These are phyloP conservation scores for Helicostylum pulchrum DNA, from an alignment of 192 early-diverging fungal genomes.

Conservation along the genomic window DNA sequence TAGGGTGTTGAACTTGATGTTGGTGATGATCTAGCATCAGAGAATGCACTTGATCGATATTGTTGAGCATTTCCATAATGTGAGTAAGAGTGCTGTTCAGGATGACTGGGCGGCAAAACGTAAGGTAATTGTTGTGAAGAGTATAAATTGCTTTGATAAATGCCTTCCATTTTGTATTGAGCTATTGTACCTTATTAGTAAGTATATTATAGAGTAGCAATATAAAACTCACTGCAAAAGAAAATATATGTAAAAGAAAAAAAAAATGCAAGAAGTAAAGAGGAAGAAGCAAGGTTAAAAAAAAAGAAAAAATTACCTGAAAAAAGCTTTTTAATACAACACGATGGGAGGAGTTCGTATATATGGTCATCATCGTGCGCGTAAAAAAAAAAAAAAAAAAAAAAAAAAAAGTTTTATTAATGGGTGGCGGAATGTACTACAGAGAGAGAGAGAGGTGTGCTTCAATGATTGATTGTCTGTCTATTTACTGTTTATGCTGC, in stretches of 20 bases:
- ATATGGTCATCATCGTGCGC: neutral
- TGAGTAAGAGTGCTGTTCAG: slow-evolving; percentile 1
- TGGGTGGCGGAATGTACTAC: slow-evolving; percentile 10
- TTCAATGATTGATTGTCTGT: slow-evolving; percentile 19
- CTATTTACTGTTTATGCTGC: slow-evolving; percentile 21
- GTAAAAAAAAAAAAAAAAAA: neutral
- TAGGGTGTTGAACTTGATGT: neutral
- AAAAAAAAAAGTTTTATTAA: slow-evolving; percentile 3
- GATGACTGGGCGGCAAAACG: slow-evolving; percentile 10
- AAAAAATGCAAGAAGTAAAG: neutral
- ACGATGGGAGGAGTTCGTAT: no score
- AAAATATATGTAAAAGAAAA: neutral
- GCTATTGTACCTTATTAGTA: no score
- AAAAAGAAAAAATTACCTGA: neutral
- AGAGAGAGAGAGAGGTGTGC: neutral
- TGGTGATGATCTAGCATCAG: slow-evolving; percentile 6
- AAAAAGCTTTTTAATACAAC: slow-evolving; percentile 7
- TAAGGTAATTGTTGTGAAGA: slow-evolving; percentile 15
- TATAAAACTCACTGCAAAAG: no score
- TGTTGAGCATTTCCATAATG: slow-evolving; percentile 12
- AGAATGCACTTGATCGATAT: slow-evolving; percentile 20
- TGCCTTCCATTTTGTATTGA: slow-evolving; percentile 13
- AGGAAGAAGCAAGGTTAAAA: slow-evolving; percentile 1
- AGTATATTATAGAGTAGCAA: no score
- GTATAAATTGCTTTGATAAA: slow-evolving; percentile 21